A percentile compares a stretch with the other conserved stretches of the same genome.
phyloP scores from a whole-genome alignment of 2,329 filamentous ascomycete genomes.

The Paracamarosporium sp. region DNA sequence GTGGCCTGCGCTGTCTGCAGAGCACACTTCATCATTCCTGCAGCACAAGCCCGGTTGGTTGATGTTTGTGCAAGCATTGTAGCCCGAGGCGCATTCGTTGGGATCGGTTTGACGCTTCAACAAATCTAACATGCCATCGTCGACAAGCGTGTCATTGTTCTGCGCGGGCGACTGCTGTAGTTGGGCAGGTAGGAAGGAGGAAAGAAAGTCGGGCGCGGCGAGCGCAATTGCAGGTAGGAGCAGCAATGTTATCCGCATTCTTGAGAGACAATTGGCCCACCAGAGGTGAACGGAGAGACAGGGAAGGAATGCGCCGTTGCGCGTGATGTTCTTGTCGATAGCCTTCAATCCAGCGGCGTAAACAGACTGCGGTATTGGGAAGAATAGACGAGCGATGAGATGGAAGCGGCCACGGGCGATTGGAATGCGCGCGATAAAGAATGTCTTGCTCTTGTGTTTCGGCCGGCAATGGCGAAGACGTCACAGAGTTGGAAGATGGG shows the following conservation, averaged over 20 bases:
- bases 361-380: slow-evolving; percentile 20
- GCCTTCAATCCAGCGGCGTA: slow-evolving; percentile 11
- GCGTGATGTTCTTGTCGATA: slow-evolving; percentile 14
- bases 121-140: slow-evolving; percentile 30
- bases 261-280: slow-evolving; percentile 11
- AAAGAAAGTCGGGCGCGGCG: slow-evolving; percentile 34
- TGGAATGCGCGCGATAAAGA: neutral
- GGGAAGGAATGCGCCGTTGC: slow-evolving; percentile 28
- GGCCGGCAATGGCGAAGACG: neutral
- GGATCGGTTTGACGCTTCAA: slow-evolving; percentile 43
- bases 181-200: slow-evolving; percentile 38
- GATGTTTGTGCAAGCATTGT: slow-evolving; percentile 60
- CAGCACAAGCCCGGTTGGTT: slow-evolving; percentile 65
- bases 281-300: slow-evolving; percentile 3
- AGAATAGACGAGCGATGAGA: neutral
- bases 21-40: slow-evolving; percentile 59
- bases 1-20: slow-evolving; percentile 62
- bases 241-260: slow-evolving; percentile 38
- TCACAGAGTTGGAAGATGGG: neutral
- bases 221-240: slow-evolving; percentile 36
- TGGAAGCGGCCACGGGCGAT: neutral
- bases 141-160: slow-evolving; percentile 32
- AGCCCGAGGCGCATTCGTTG: slow-evolving; percentile 57
- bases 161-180: slow-evolving; percentile 27
- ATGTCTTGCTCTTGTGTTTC: neutral